Conservation (phyloP, 1,139 yeast genomes). For the Geotrichum restrictum region DNA sequence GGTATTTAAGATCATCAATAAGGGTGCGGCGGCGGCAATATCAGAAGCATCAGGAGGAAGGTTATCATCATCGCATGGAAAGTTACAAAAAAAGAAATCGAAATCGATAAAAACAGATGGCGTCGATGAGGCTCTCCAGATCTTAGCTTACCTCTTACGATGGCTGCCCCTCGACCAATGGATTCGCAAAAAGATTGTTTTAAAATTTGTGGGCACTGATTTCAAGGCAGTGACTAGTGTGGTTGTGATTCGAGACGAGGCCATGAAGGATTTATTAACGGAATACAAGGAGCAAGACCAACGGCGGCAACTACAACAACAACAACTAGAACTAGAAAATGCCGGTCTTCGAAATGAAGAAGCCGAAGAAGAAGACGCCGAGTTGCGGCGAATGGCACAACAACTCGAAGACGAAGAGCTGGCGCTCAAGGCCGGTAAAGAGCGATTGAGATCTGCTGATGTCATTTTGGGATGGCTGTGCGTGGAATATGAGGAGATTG, state of each 20-base stretch:
- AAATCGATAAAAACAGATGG: constrained; percentile 6
- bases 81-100: too few relatives aligned
- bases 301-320: constrained; percentile 11
- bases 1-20: constrained; percentile 25
- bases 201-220: constrained; percentile 32
- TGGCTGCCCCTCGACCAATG: constrained; percentile 34
- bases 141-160: constrained; percentile 31
- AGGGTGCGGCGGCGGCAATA: too few relatives aligned
- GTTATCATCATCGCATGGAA: too few relatives aligned
- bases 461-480: constrained; percentile 34
- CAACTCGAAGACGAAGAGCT: constrained; percentile 27
- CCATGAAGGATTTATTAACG: constrained; percentile 9
- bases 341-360: not conserved
- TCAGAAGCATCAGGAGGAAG: too few relatives aligned
- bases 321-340: too few relatives aligned
- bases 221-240: constrained; percentile 25
- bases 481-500: constrained; percentile 29
- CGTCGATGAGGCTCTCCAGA: constrained; percentile 26
- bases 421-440: constrained; percentile 32
- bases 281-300: constrained; percentile 18
- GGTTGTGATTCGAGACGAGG: constrained; percentile 21
- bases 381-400: constrained; percentile 19
- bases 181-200: constrained; percentile 31
- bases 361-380: constrained; percentile 22
- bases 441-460: constrained; percentile 27